A percentile compares a stretch with the other conserved stretches of the same genome.
phyloP scores from a whole-genome alignment of 2,329 filamentous ascomycete genomes.

The Rutstroemia sp. region DNA sequence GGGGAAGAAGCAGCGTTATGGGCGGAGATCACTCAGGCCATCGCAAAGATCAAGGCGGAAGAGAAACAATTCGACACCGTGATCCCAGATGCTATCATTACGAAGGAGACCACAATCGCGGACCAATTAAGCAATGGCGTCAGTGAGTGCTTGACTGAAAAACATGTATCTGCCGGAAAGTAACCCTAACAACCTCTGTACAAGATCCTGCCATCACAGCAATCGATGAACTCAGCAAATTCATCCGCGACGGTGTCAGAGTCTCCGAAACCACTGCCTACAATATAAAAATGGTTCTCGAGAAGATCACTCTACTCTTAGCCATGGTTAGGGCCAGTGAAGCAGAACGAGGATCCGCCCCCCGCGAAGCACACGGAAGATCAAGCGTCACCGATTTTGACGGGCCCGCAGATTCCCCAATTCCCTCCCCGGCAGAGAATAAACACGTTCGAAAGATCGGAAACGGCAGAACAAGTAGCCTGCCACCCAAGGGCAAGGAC shows the following conservation, averaged over 20 bases:
- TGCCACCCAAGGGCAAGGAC: slow-evolving; percentile 24
- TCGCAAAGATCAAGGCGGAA: slow-evolving; percentile 11
- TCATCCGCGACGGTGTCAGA: slow-evolving; percentile 24
- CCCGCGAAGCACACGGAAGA: slow-evolving; percentile 21
- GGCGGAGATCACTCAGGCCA: slow-evolving; percentile 9
- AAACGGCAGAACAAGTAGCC: slow-evolving; percentile 22
- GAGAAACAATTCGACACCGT: slow-evolving; percentile 9
- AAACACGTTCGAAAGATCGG: slow-evolving; percentile 24
- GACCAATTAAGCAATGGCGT: slow-evolving; percentile 9
- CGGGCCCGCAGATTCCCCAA: slow-evolving; percentile 26
- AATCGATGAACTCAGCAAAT: slow-evolving; percentile 16
- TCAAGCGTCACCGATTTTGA: slow-evolving; percentile 25
- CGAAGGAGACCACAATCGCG: slow-evolving; percentile 12
- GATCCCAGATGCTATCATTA: slow-evolving; percentile 15
- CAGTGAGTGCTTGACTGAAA: slow-evolving; percentile 9
- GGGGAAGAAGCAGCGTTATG: slow-evolving; percentile 14
- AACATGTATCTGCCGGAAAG: not conserved
- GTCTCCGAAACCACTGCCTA: slow-evolving; percentile 23
- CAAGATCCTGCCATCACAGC: slow-evolving; percentile 21
- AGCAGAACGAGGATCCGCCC: slow-evolving; percentile 14
- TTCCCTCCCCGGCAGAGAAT: slow-evolving; percentile 26
- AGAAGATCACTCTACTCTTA: slow-evolving; percentile 11
- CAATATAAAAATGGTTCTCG: slow-evolving; percentile 1
- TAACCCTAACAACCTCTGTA: slow-evolving; percentile 3
- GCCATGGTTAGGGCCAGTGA: slow-evolving; percentile 22